A percentile compares a stretch with the other conserved stretches of the same genome.
These are phyloP conservation scores for Aspergillus incahuasiensis DNA, from an alignment of 495 filamentous ascomycete genomes.

Conservation along the genomic window DNA sequence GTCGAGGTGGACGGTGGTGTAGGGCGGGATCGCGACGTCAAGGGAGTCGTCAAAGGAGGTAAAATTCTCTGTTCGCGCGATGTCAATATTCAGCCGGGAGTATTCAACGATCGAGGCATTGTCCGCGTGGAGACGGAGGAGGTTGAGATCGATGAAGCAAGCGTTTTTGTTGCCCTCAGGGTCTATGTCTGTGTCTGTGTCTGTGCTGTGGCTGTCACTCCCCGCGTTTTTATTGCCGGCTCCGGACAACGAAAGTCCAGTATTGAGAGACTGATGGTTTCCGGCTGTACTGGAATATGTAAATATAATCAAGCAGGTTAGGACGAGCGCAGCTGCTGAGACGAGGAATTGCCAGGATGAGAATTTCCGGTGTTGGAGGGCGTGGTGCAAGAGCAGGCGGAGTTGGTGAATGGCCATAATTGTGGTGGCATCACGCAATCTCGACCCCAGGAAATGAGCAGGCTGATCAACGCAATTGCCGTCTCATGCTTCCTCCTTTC, in stretches of 20 bases:
- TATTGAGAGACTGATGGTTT: neutral
- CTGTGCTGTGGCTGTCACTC: neutral
- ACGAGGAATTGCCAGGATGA: conserved; percentile 4
- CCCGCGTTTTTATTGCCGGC: neutral
- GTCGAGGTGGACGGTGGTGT: conserved; percentile 12
- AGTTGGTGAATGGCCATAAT: conserved; percentile 9
- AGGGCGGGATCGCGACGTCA: conserved; percentile 7
- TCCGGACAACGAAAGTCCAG: neutral
- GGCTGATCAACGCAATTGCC: conserved; percentile 1
- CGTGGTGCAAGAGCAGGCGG: conserved; percentile 9
- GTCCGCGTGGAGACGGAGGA: conserved; percentile 14
- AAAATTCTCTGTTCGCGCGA: conserved; percentile 17
- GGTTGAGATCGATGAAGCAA: conserved; percentile 18
- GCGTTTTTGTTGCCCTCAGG: conserved; percentile 1
- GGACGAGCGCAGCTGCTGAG: neutral
- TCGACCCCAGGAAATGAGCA: neutral
- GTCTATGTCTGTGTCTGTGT: neutral
- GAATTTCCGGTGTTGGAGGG: conserved; percentile 3
- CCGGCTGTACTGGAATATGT: conserved; percentile 6
- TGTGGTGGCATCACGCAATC: conserved; percentile 2
- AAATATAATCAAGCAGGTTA: conserved; percentile 4
- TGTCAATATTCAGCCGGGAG: conserved; percentile 18
- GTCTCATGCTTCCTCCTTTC: neutral
- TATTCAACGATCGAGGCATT: conserved; percentile 15
- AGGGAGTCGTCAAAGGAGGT: conserved; percentile 15